These are phyloP conservation scores for Hypoxylon sp. DNA, from an alignment of 2,329 filamentous ascomycete genomes.

Conservation along the genomic window DNA sequence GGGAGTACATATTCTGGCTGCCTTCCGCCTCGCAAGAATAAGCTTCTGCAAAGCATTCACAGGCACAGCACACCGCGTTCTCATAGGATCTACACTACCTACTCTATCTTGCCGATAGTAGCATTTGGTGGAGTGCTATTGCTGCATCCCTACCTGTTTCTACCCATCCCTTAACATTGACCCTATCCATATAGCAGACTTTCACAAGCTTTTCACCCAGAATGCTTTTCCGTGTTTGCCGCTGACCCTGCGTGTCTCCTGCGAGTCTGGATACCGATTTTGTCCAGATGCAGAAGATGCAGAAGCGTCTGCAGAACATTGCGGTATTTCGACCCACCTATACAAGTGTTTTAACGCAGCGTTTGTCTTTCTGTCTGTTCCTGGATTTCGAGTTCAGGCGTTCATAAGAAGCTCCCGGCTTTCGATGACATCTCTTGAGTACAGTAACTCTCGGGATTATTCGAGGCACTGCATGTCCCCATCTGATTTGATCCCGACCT, in stretches of 20 bases:
- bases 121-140: slow-evolving; percentile 29
- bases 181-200: slow-evolving; percentile 4
- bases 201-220: slow-evolving; percentile 22
- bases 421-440: slow-evolving; percentile 12
- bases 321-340: slow-evolving; percentile 8
- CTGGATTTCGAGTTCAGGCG: background rate
- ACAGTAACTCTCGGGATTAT: background rate
- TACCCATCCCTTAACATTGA: slow-evolving; percentile 7
- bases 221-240: slow-evolving; percentile 32
- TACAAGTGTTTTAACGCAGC: background rate
- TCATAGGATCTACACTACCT: slow-evolving; percentile 37
- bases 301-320: slow-evolving; percentile 16
- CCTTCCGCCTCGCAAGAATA: slow-evolving; percentile 17
- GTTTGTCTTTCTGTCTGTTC: background rate
- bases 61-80: slow-evolving; percentile 43
- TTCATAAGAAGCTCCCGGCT: background rate
- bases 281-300: slow-evolving; percentile 27
- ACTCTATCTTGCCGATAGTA: slow-evolving; percentile 29
- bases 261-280: slow-evolving; percentile 15
- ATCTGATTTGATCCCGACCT: slow-evolving; percentile 15
- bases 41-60: slow-evolving; percentile 30
- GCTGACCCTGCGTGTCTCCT: slow-evolving; percentile 11
- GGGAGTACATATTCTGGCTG: slow-evolving; percentile 9
- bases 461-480: slow-evolving; percentile 6
- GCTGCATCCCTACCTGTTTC: slow-evolving; percentile 21